Conservation (phyloP, 768 basidiomycete genomes). For the Tylopilus subfusipes region DNA sequence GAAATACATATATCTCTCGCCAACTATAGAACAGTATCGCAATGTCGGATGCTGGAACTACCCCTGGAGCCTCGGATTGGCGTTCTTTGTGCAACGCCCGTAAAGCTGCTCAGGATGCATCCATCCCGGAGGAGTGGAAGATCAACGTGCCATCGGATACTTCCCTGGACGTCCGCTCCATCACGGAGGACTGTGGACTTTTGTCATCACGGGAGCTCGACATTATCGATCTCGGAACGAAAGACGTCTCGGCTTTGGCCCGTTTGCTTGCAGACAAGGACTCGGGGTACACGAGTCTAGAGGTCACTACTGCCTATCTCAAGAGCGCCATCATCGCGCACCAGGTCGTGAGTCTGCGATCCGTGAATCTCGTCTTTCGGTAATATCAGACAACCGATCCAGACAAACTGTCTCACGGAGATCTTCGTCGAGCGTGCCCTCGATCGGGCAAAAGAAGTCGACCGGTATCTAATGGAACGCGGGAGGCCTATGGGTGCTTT, state of each 20-base stretch:
- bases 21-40: not conserved
- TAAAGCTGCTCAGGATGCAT: slow-evolving; percentile 20
- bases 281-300: slow-evolving; percentile 24
- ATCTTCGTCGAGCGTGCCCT: slow-evolving; percentile 27
- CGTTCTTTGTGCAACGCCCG: slow-evolving; percentile 16
- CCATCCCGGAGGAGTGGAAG: slow-evolving; percentile 24
- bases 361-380: not conserved
- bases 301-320: slow-evolving; percentile 28
- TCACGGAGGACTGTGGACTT: slow-evolving; percentile 22
- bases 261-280: slow-evolving; percentile 18
- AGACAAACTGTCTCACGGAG: slow-evolving; percentile 30
- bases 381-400: not conserved
- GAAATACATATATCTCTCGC: not conserved
- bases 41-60: slow-evolving; percentile 3
- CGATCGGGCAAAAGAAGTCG: slow-evolving; percentile 26
- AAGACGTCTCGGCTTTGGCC: slow-evolving; percentile 23
- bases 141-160: slow-evolving; percentile 18
- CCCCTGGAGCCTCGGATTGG: slow-evolving; percentile 14
- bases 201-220: slow-evolving; percentile 21
- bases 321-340: slow-evolving; percentile 29
- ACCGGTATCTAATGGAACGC: slow-evolving; percentile 18
- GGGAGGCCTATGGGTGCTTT: slow-evolving; percentile 38
- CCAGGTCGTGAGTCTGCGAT: slow-evolving; percentile 18
- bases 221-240: slow-evolving; percentile 23
- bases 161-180: slow-evolving; percentile 17